These are phyloP conservation scores for Gossypium raimondii DNA, from an alignment of 345 rosid species.

Conservation along the genomic window DNA sequence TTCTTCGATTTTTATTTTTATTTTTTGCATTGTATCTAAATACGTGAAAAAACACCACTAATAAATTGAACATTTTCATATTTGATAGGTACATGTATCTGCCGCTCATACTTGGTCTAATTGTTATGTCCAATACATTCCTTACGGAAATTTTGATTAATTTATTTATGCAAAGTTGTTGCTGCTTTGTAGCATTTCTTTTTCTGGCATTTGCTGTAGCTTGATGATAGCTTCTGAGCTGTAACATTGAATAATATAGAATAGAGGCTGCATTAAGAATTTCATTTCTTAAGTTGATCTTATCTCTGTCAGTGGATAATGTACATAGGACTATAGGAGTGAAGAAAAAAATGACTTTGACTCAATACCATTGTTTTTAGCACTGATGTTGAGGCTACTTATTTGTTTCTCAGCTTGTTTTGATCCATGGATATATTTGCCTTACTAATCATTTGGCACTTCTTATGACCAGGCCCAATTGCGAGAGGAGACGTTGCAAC, in stretches of 20 bases:
- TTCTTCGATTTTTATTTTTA: neutral
- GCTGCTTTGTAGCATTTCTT: neutral
- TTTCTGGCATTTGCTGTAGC: neutral
- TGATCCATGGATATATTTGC: constrained; percentile 1
- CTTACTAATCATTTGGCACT: constrained; percentile 11
- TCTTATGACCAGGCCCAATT: constrained; percentile 51
- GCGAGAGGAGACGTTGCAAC: constrained; percentile 66
- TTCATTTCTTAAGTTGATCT: neutral
- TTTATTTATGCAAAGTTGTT: neutral
- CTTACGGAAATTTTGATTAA: neutral
- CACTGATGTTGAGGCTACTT: neutral
- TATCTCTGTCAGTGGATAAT: neutral
- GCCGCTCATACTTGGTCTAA: too few species aligned
- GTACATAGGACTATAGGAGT: neutral
- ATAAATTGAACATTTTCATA: too few species aligned
- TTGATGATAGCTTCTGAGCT: neutral
- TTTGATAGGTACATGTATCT: too few species aligned
- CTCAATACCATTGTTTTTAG: neutral
- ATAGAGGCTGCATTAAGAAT: neutral
- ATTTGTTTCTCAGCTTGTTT: neutral
- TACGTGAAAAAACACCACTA: too few species aligned
- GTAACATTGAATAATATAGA: neutral
- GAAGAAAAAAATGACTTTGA: neutral
- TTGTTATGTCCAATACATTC: neutral
- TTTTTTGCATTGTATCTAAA: neutral